Evolutionary conservation across 805 yeast species (phyloP), one percentile per base, ranked within the genome.

Genomic region (Metschnikowia kofuensis): DNA sequence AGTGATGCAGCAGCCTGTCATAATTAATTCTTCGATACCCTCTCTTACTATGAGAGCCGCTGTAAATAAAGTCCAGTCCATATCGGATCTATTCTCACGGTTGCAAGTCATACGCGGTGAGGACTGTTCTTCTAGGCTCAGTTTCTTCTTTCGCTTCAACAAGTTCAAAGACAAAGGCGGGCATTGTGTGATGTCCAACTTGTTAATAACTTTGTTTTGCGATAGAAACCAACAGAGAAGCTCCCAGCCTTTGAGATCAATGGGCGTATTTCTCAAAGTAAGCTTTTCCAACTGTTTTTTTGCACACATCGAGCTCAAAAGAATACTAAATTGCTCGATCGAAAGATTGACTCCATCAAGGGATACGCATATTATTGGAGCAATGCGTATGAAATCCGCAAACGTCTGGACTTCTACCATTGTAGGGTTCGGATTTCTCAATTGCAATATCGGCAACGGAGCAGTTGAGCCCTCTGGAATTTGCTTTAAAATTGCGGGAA

Each of bases 381-480:
- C 94, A 49, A 90, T 84, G 37, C 96, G 72, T 38, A 90, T 74
- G 59, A 91, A 92, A 66, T 91, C 98, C 11, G 95, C 82, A 65
- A 92, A 89, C 4, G 97, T 84, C 52, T 88, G 79, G 26, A 91
- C 78, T 68, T 91, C 98, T 54, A 92, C 84, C 71, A 89, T 70
- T 0, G 97, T 87, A 1, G 98, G 98, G 45, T 82, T 75, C n/a
- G 96, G 95, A 61, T 91, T 91, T 59, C 87, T 71, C 50, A 92
- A 72, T 59, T 85, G 89, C 49, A 91, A 64, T 4, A 80, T 63
- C 6, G 88, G 83, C 26, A 91, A 65, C 4, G 96, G 96, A 0
- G 87, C 83, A 40, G 84, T 77, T 29, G 89, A 83, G 21, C 87
- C 89, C 60, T 83, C 83, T 1, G 88, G 87, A 52, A 91, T 76